Conservation (phyloP, 1,284 basidiomycete genomes). For the Marasmius oreades region DNA sequence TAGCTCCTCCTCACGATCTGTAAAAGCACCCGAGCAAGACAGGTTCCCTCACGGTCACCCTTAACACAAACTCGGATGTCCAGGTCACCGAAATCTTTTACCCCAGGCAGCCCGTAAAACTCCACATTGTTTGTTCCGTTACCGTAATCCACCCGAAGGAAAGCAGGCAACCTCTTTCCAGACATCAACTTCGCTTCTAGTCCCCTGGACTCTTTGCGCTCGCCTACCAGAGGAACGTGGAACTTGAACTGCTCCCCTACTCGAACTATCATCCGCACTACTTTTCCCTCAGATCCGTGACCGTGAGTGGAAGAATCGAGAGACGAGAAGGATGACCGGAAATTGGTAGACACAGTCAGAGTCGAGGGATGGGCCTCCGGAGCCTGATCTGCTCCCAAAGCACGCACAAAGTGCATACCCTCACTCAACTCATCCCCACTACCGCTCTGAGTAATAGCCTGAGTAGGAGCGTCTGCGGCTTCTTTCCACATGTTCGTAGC, state of each 20-base stretch:
- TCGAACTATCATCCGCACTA: conserved; percentile 49
- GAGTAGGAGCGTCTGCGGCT: conserved; percentile 15
- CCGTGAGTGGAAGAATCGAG: conserved; percentile 52
- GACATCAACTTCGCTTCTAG: conserved; percentile 49
- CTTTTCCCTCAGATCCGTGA: conserved; percentile 24
- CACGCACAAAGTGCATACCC: conserved; percentile 66
- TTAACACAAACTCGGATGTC: conserved; percentile 54
- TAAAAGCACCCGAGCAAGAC: conserved; percentile 53
- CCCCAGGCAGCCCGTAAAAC: conserved; percentile 51
- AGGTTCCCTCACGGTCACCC: conserved; percentile 36
- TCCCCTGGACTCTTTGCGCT: conserved; percentile 21
- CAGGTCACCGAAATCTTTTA: conserved; percentile 51
- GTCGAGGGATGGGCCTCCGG: conserved; percentile 26
- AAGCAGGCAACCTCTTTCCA: conserved; percentile 53
- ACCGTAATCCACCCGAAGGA: conserved; percentile 52
- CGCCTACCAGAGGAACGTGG: conserved; percentile 39
- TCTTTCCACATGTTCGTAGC: conserved; percentile 53
- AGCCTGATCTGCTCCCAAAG: conserved; percentile 51
- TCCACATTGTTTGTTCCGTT: conserved; percentile 47
- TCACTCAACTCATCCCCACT: conserved; percentile 58
- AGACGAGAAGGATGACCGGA: conserved; percentile 57
- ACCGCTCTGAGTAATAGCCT: conserved; percentile 27
- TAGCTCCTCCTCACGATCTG: conserved; percentile 38
- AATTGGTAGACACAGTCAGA: conserved; percentile 35
- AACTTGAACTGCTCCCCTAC: conserved; percentile 62